These are phyloP conservation scores for Erodium maritimum DNA, from an alignment of 345 rosid genomes.

Conservation along the genomic window DNA sequence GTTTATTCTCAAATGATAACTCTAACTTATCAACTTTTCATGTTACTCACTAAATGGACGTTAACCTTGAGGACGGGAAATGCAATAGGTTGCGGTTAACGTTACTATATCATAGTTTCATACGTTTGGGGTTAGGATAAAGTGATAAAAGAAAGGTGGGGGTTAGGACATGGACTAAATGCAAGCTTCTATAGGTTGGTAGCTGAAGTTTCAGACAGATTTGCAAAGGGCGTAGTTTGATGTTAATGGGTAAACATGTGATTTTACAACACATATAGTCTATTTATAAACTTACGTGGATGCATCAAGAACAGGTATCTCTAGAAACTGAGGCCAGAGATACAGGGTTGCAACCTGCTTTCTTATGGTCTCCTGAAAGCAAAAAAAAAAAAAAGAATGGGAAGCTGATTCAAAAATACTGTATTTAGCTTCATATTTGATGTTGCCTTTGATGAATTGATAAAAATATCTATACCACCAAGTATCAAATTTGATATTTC, in stretches of 20 bases:
- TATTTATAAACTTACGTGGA: slow-evolving; percentile 24
- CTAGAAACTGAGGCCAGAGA: slow-evolving; percentile 40
- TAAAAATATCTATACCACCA: not conserved
- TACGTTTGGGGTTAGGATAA: no score
- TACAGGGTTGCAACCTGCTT: slow-evolving; percentile 32
- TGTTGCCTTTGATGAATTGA: not conserved
- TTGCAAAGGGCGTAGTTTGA: not conserved
- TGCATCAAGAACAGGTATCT: slow-evolving; percentile 33
- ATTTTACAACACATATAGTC: not conserved
- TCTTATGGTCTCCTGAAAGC: slow-evolving; percentile 29
- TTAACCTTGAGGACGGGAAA: no score
- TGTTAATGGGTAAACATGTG: not conserved
- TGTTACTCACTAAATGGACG: no score
- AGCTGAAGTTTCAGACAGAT: not conserved
- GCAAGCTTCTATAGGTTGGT: not conserved
- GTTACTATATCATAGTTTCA: no score
- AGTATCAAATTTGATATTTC: not conserved
- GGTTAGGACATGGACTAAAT: no score
- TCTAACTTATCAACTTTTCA: no score
- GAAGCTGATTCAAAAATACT: not conserved
- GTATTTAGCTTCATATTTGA: not conserved
- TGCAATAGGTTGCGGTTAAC: no score
- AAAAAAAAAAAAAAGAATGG: not conserved
- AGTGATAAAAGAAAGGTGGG: no score
- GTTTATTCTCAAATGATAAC: no score